Evolutionary conservation across 768 basidiomycete genomes (phyloP).

Genomic region (Trametes cinnabarina): DNA sequence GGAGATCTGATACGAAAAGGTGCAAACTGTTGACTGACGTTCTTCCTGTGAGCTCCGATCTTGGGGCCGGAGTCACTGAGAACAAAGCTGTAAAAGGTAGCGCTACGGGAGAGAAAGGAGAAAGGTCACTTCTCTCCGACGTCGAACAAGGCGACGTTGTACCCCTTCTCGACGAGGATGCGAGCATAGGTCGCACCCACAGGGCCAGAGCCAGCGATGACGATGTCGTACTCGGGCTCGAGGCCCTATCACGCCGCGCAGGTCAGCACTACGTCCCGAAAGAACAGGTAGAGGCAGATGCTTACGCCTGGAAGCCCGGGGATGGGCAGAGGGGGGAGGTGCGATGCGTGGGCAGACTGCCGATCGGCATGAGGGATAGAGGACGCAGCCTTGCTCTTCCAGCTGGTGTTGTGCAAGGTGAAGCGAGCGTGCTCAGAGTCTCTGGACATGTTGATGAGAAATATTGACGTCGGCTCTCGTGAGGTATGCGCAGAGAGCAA

Average conservation of each 20-base stretch:
- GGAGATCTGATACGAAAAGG: not conserved
- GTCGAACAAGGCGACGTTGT: conserved; percentile 15
- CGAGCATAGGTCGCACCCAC: conserved; percentile 31
- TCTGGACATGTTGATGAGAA: not conserved
- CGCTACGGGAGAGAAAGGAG: not conserved
- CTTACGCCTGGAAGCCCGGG: not conserved
- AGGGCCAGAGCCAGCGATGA: conserved; percentile 34
- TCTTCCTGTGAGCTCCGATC: conserved; percentile 32
- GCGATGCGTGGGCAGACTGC: not conserved
- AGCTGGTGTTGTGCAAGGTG: not conserved
- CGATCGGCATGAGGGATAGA: not conserved
- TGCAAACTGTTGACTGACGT: conserved; percentile 18
- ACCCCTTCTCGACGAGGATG: conserved; percentile 22
- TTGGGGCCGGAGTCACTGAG: not conserved
- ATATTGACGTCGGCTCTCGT: too few species aligned
- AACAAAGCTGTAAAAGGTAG: not conserved
- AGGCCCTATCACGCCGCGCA: not conserved
- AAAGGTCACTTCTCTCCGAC: conserved; percentile 3
- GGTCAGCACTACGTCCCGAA: too few species aligned
- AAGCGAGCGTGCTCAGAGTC: not conserved
- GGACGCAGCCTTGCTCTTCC: not conserved
- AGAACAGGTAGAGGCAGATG: too few species aligned
- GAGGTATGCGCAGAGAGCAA: too few species aligned
- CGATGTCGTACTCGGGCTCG: conserved; percentile 19
- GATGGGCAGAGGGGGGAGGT: not conserved